A percentile compares a stretch with the other conserved stretches of the same genome.
phyloP scores from a whole-genome alignment of 208 protist species.

The Acanthamoeba royreba region DNA sequence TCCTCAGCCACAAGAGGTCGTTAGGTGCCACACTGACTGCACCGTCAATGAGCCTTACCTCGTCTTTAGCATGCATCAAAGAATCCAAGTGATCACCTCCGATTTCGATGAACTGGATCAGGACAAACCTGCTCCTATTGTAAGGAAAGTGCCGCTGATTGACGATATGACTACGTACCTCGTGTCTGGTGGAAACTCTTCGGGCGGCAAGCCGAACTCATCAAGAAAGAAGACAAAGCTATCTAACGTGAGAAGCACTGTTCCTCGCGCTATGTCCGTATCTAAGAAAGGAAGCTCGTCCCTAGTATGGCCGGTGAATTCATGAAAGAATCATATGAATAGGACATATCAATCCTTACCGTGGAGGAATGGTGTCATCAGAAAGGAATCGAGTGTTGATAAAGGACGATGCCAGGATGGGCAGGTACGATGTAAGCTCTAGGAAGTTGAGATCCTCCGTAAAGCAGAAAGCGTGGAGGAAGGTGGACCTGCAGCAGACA shows the following conservation, averaged over 20 bases:
- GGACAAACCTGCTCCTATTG: not conserved
- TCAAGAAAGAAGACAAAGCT: slow-evolving; percentile 52
- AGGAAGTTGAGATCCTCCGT: slow-evolving; percentile 24
- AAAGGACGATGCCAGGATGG: slow-evolving; percentile 30
- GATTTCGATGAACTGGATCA: slow-evolving; percentile 40
- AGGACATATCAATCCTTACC: not conserved
- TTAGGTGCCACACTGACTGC: too few relatives aligned
- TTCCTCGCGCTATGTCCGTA: slow-evolving; percentile 50
- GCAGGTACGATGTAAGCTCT: slow-evolving; percentile 30
- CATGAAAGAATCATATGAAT: too few relatives aligned
- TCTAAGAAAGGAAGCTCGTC: slow-evolving; percentile 42
- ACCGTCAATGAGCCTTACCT: not conserved
- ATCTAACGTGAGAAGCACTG: slow-evolving; percentile 13
- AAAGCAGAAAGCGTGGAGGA: slow-evolving; percentile 45
- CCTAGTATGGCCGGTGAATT: too few relatives aligned
- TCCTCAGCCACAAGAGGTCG: too few relatives aligned
- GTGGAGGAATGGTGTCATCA: not conserved
- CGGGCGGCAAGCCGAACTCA: not conserved
- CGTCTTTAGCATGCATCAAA: not conserved
- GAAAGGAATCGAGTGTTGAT: slow-evolving; percentile 40
- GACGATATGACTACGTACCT: not conserved
- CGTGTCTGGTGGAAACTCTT: slow-evolving; percentile 1
- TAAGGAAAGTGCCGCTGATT: not conserved
- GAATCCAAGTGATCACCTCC: slow-evolving; percentile 29
- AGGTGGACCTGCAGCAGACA: not conserved